phyloP scores from a whole-genome alignment of 805 yeast genomes.

The Candida broadrunensis region DNA sequence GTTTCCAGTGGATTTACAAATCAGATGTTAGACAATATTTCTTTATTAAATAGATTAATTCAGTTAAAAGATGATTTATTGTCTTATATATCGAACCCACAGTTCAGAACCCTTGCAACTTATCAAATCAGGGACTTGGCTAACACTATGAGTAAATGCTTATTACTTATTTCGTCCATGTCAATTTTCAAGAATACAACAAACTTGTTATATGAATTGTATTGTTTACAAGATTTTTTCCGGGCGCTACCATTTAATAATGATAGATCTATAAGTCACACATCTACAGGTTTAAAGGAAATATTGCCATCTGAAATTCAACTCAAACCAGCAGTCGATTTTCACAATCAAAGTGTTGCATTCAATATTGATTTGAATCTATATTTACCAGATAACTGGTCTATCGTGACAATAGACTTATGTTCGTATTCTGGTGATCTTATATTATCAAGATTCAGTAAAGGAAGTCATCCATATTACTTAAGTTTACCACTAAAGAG shows the following conservation, averaged over 20 bases:
- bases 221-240: conserved; percentile 18
- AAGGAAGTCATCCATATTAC: conserved; percentile 37
- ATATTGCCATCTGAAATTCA: conserved; percentile 9
- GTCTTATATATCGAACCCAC: background rate
- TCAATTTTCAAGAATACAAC: conserved; percentile 13
- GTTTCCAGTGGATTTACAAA: conserved; percentile 3
- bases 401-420: conserved; percentile 57
- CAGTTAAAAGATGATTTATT: conserved; percentile 13
- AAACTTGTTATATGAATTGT: conserved; percentile 12
- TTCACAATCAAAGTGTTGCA: conserved; percentile 4
- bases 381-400: conserved; percentile 42
- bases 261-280: conserved; percentile 14
- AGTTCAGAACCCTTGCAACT: background rate
- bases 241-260: conserved; percentile 17
- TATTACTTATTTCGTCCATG: conserved; percentile 17
- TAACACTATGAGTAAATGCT: conserved; percentile 13
- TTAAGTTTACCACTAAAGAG: conserved; percentile 61
- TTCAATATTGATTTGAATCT: conserved; percentile 7
- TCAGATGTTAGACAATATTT: conserved; percentile 1
- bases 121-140: conserved; percentile 9
- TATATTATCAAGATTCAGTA: conserved; percentile 45
- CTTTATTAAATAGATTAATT: conserved; percentile 13
- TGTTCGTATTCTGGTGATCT: conserved; percentile 59
- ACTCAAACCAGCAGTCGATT: background rate
- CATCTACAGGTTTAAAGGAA: conserved; percentile 3